These are phyloP conservation scores for Pleurotus pulmonarius DNA, from an alignment of 768 basidiomycete genomes.

Conservation along the genomic window DNA sequence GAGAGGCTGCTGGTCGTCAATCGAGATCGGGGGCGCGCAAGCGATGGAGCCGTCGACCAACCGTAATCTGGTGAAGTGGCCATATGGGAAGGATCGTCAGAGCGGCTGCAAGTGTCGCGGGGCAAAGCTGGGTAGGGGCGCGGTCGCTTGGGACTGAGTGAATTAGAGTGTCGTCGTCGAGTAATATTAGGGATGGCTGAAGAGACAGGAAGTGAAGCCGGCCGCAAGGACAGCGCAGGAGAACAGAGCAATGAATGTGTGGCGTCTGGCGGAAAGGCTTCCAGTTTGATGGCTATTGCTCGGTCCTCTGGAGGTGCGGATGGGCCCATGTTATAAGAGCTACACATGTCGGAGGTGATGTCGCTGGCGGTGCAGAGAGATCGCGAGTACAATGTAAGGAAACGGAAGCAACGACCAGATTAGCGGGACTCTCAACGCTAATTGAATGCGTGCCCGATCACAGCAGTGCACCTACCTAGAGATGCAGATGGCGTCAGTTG, in stretches of 20 bases:
- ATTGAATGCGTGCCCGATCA: background rate
- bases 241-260: slow-evolving; percentile 33
- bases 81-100: slow-evolving; percentile 31
- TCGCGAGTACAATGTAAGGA: background rate
- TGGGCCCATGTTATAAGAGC: slow-evolving; percentile 1
- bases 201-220: slow-evolving; percentile 6
- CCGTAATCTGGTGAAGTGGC: slow-evolving; percentile 28
- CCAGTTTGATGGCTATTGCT: slow-evolving; percentile 42
- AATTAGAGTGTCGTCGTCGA: slow-evolving; percentile 10
- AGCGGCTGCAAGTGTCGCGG: slow-evolving; percentile 23
- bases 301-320: slow-evolving; percentile 27
- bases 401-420: slow-evolving; percentile 17
- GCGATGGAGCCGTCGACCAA: slow-evolving; percentile 18
- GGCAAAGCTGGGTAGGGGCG: slow-evolving; percentile 32
- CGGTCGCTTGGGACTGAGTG: slow-evolving; percentile 26
- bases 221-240: slow-evolving; percentile 14
- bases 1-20: slow-evolving; percentile 47
- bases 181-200: background rate
- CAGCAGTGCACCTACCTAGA: slow-evolving; percentile 16
- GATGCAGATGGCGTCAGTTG: slow-evolving; percentile 13
- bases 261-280: slow-evolving; percentile 26
- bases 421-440: slow-evolving; percentile 3
- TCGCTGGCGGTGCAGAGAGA: slow-evolving; percentile 39
- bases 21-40: slow-evolving; percentile 31
- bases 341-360: slow-evolving; percentile 8